Percentiles rank a stretch among this genome's conserved stretches.
Evolutionary conservation across 768 basidiomycete species (phyloP).

Genomic region (Lentinula guzmanii): DNA sequence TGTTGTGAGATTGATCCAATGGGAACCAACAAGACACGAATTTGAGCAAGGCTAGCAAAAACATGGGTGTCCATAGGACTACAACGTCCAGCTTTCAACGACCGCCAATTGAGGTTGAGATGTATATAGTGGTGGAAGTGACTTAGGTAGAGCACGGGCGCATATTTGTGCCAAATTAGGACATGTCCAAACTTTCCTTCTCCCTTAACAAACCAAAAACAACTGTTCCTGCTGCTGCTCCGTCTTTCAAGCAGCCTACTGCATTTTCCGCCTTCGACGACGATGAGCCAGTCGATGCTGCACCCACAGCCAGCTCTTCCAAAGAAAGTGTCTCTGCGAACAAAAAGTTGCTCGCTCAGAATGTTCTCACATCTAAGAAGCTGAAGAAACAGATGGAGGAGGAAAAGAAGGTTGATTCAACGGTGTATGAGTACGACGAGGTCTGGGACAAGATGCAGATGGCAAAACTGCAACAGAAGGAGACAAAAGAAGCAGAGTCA

Average conservation of each 20-base stretch:
- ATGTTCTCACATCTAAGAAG: conserved; percentile 55
- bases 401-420: conserved; percentile 73
- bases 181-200: conserved; percentile 83
- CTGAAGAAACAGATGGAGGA: conserved; percentile 69
- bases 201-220: conserved; percentile 65
- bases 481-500: conserved; percentile 68
- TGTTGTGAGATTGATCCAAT: conserved; percentile 67
- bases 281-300: conserved; percentile 48
- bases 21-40: conserved; percentile 81
- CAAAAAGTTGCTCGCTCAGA: conserved; percentile 51
- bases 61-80: conserved; percentile 57
- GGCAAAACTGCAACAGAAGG: conserved; percentile 68
- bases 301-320: conserved; percentile 31
- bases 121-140: background rate
- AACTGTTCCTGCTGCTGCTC: conserved; percentile 28
- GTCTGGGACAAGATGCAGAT: conserved; percentile 96
- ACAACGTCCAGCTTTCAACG: background rate
- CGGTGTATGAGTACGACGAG: conserved; percentile 93
- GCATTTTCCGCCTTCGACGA: conserved; percentile 63
- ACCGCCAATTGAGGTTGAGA: no score
- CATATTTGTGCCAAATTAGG: background rate
- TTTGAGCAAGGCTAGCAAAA: conserved; percentile 80
- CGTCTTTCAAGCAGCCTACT: conserved; percentile 51
- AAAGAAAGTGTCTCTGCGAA: conserved; percentile 38
- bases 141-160: background rate